A percentile compares a stretch with the other conserved stretches of the same genome.
These are phyloP conservation scores for Castanea sativa DNA, from an alignment of 306 rosid species.

Conservation along the genomic window DNA sequence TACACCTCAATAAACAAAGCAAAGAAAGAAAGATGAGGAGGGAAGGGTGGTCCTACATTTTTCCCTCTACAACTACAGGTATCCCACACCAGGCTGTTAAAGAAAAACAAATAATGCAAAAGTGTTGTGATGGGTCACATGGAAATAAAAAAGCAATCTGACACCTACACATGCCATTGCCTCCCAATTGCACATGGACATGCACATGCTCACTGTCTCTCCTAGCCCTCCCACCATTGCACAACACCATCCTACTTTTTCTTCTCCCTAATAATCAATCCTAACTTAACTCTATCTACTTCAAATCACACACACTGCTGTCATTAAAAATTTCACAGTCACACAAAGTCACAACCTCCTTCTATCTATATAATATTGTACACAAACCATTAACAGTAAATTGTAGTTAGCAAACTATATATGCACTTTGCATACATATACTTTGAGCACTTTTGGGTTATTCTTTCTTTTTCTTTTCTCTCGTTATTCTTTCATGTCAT, in stretches of 20 bases:
- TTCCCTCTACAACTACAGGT: slow-evolving; percentile 28
- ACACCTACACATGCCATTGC: slow-evolving; percentile 87
- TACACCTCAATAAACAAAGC: slow-evolving; percentile 35
- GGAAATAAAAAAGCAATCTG: slow-evolving; percentile 70
- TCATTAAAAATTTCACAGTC: slow-evolving; percentile 32
- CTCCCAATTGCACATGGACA: slow-evolving; percentile 64
- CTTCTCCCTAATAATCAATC: slow-evolving; percentile 16
- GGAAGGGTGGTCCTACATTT: slow-evolving; percentile 49
- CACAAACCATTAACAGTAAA: slow-evolving; percentile 40
- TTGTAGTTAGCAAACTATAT: slow-evolving; percentile 55
- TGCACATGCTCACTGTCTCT: slow-evolving; percentile 74
- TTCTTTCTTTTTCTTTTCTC: neutral
- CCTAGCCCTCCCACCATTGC: slow-evolving; percentile 35
- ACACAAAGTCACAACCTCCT: slow-evolving; percentile 37
- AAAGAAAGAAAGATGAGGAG: neutral
- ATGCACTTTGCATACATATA: slow-evolving; percentile 26
- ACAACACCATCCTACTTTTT: slow-evolving; percentile 22
- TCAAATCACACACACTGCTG: slow-evolving; percentile 32
- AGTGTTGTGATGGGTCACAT: slow-evolving; percentile 61
- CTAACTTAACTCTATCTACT: slow-evolving; percentile 14
- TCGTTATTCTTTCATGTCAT: slow-evolving; percentile 19
- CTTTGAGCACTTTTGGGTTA: slow-evolving; percentile 27
- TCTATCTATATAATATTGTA: slow-evolving; percentile 42
- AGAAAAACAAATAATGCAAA: slow-evolving; percentile 58
- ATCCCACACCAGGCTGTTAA: slow-evolving; percentile 77